Base-by-base conservation (phyloP, 2,329 filamentous ascomycete genomes). In the Cytospora schulzeri region DNA sequence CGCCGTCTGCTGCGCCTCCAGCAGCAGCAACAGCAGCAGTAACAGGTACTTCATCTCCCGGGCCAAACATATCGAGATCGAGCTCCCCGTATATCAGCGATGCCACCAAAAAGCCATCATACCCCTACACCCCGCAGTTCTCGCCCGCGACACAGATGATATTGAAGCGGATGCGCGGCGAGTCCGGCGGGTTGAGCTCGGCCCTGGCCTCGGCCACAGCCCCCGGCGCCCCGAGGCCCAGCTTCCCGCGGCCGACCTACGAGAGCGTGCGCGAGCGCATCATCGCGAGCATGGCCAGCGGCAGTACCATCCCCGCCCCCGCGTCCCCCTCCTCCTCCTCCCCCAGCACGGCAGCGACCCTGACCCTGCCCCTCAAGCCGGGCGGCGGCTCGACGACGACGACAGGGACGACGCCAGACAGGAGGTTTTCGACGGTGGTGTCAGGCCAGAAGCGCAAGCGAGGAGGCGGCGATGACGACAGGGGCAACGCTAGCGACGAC, bases 71-170 rank as follows among this genome's bases (percentile, higher is more conserved):
- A 28, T 48, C 56, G 26, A 51, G 35, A 22, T 48, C 33, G 24
- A 15, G 35, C 55, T 52, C 58, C 1, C 41, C 50, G 11, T 29
- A 24, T 12, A 38, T 29, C 51, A 28, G 33, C 41, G 54, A 62
- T 57, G 62, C 12, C n/a, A 50, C 59, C 55, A 67, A 17, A 26
- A 48, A 35, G 17, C 90, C 90, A 70, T 91, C 88, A 72, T 93
- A 92, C 73, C 60, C 60, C n/a, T 67, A 67, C 11, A 60, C 62
- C 1, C 66, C 64, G 1, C 66, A 67, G 24, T 67, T 67, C 29
- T 66, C 66, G 29, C 60, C 64, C 28, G 66, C 66, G 24, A 67
- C 66, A 29, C 66, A 67, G 54, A 66, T 72, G 53, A 68, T 58
- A 6, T 69, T 70, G 8, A 71, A 56, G 65, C 69, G 71, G 3